Evolutionary conservation across 805 yeast species (phyloP).

Genomic region (Ogataea nitratoaversa): DNA sequence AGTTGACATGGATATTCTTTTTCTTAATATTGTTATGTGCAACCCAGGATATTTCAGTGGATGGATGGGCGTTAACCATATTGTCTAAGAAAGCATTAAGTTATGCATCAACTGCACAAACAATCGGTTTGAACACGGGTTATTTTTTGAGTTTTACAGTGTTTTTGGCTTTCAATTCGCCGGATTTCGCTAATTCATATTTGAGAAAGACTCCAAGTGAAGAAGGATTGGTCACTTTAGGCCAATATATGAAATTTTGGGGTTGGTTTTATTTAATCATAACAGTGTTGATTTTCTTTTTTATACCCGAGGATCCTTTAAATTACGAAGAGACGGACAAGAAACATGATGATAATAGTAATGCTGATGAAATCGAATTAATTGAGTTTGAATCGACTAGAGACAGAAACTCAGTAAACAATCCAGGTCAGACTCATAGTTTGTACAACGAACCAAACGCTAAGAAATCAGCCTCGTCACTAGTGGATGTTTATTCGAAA

Average conservation of each 20-base stretch:
- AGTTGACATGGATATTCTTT: constrained; percentile 70
- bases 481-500: constrained; percentile 54
- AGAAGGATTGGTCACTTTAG: constrained; percentile 64
- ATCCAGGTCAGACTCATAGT: constrained; percentile 24
- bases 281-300: constrained; percentile 54
- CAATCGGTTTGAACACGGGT: constrained; percentile 90
- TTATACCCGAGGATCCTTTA: constrained; percentile 70
- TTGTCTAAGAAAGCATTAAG: constrained; percentile 73
- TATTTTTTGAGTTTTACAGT: constrained; percentile 90
- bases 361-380: constrained; percentile 21
- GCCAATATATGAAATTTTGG: constrained; percentile 73
- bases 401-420: constrained; percentile 12
- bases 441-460: constrained; percentile 9
- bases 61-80: constrained; percentile 96
- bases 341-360: constrained; percentile 20
- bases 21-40: constrained; percentile 83
- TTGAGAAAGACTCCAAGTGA: constrained; percentile 57
- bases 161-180: constrained; percentile 84
- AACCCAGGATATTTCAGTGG: constrained; percentile 97
- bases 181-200: constrained; percentile 88
- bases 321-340: no score
- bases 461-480: constrained; percentile 23
- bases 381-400: constrained; percentile 12
- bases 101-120: constrained; percentile 96
- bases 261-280: constrained; percentile 68